Base-by-base conservation (phyloP, 352 stramenopile genomes). In the Phytophthora capsici region DNA sequence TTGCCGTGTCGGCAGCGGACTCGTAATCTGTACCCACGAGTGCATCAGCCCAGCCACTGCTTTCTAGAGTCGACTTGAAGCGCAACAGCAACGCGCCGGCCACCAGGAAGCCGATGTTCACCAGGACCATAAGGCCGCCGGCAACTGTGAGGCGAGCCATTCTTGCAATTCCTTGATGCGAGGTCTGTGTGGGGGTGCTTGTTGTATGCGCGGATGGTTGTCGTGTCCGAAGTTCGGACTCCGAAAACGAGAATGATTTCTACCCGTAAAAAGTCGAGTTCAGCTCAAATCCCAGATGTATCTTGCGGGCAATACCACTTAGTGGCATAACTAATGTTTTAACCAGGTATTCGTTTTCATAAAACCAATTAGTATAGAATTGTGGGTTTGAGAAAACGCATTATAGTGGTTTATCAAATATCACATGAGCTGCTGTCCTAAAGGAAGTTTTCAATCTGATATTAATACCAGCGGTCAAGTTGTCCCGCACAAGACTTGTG, bases 21-120 rank as follows among this genome's bases (percentile, higher is more conserved):
- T 91, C 75, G 66, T 94, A 90, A 51, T 91, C 79, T 43, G 84
- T 92, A 56, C 69, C 77, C 13, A 86, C 66, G 32, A 96, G 80
- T 36, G 86, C 86, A 45, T 96, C 86, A 17, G 81, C 72, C 84
- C 86, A 96, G 13, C 87, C 84, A 23, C 79, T 90, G 52, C 51
- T 74, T 38, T 88, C 72, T 32, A 94, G 70, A 6, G 70, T 77
- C 37, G 41, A 56, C 19, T 77, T 74, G 60, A 93, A 92, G 23
- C 73, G 81, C 52, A 96, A 74, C 26, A 96, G 63, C 55, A 94
- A 28, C 19, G 63, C 75, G 36, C 88, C 88, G 1, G 74, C 81
- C 14, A 71, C 69, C 25, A 96, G 60, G 53, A 96, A 94, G 30
- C 73, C 73, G 22, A 90, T 63, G 69, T 95, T 96, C 54, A 94